Conservation (phyloP, 1,284 basidiomycete genomes). For the Erythrobasidium hasegawianum region DNA sequence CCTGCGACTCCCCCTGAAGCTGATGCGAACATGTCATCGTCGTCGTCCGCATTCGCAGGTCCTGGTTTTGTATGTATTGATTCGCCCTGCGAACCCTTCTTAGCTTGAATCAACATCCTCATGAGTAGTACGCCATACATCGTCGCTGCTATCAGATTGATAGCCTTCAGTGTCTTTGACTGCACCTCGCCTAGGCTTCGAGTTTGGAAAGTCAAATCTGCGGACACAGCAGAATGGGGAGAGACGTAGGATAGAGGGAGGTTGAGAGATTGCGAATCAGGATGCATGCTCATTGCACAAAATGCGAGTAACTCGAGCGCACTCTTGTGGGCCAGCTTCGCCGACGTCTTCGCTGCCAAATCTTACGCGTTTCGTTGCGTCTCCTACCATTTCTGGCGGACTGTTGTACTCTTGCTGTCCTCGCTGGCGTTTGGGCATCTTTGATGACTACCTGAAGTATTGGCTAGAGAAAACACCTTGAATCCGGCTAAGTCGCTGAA, state of each 20-base stretch:
- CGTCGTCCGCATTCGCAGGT: conserved; percentile 56
- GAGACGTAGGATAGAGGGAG: too few species aligned
- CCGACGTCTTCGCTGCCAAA: conserved; percentile 25
- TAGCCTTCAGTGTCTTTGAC: conserved; percentile 79
- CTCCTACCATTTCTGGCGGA: conserved; percentile 28
- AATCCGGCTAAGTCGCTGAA: too few species aligned
- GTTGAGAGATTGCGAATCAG: too few species aligned
- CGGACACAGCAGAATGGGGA: too few species aligned
- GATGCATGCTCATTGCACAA: too few species aligned
- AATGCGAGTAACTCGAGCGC: background rate
- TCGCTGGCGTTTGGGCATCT: background rate
- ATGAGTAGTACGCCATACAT: conserved; percentile 54
- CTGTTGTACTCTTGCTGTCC: conserved; percentile 14
- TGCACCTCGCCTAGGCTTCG: conserved; percentile 41
- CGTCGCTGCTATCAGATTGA: conserved; percentile 89
- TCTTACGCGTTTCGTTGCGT: conserved; percentile 27
- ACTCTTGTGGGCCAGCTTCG: conserved; percentile 9
- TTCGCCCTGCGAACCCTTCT: background rate
- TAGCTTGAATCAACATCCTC: background rate
- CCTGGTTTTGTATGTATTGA: conserved; percentile 55
- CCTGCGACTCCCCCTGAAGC: conserved; percentile 51
- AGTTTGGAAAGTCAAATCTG: conserved; percentile 25
- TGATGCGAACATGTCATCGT: conserved; percentile 83
- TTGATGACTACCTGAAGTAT: too few species aligned
- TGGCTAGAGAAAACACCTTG: too few species aligned